These are phyloP conservation scores for Tulasnella sp. DNA, from an alignment of 768 basidiomycete genomes.

Conservation along the genomic window DNA sequence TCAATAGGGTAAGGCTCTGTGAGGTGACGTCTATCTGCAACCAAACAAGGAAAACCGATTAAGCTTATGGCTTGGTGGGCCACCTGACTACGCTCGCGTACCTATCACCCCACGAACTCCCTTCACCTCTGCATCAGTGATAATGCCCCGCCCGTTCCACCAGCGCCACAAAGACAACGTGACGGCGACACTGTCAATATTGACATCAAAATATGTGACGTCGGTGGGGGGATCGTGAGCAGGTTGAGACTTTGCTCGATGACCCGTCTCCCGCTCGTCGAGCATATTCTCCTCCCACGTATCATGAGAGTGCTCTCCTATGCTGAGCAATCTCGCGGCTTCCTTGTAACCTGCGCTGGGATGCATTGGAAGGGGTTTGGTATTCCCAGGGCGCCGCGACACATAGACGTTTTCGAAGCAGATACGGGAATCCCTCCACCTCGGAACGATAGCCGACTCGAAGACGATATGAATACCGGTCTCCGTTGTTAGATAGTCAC, in stretches of 20 bases:
- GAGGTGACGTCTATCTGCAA: slow-evolving; percentile 80
- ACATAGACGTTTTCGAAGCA: slow-evolving; percentile 97
- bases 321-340: slow-evolving; percentile 67
- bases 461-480: slow-evolving; percentile 94
- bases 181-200: slow-evolving; percentile 92
- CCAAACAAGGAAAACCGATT: background rate
- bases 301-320: slow-evolving; percentile 70
- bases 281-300: slow-evolving; percentile 4
- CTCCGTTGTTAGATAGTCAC: slow-evolving; percentile 87
- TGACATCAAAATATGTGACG: slow-evolving; percentile 89
- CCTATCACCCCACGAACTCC: slow-evolving; percentile 93
- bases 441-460: slow-evolving; percentile 96
- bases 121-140: slow-evolving; percentile 85
- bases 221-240: slow-evolving; percentile 42
- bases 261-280: slow-evolving; percentile 25
- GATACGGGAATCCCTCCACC: slow-evolving; percentile 92
- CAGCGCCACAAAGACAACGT: slow-evolving; percentile 85
- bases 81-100: slow-evolving; percentile 37
- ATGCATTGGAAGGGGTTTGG: slow-evolving; percentile 33
- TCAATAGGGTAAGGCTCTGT: slow-evolving; percentile 73
- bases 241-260: background rate
- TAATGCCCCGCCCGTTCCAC: slow-evolving; percentile 92
- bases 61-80: background rate
- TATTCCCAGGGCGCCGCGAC: slow-evolving; percentile 61
- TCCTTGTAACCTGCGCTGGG: slow-evolving; percentile 38